These are phyloP conservation scores for Cladophialophora immunda DNA, from an alignment of 2,329 filamentous ascomycete genomes.

Conservation along the genomic window DNA sequence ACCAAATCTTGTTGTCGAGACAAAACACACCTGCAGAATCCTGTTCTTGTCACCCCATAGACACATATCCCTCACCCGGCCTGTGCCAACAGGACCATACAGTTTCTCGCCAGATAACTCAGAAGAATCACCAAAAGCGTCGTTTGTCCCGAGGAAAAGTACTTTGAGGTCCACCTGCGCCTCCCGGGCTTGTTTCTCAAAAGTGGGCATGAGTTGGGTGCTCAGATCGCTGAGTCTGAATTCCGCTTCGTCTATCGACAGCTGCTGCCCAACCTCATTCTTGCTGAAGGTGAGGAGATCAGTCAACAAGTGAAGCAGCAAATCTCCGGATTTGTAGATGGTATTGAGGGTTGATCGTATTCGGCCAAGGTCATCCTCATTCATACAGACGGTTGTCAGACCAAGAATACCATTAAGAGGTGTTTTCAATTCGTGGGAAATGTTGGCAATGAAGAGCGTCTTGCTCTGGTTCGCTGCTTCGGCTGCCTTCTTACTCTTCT, in stretches of 20 bases:
- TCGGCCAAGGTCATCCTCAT: constrained; percentile 79
- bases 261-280: constrained; percentile 88
- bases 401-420: constrained; percentile 95
- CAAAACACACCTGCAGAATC: constrained; percentile 75
- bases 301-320: constrained; percentile 84
- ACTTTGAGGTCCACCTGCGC: constrained; percentile 77
- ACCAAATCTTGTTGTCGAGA: not conserved
- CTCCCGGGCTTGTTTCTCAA: constrained; percentile 87
- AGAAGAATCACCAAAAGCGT: constrained; percentile 41
- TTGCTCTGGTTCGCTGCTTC: constrained; percentile 98
- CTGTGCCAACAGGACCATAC: constrained; percentile 71
- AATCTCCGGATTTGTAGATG: constrained; percentile 86
- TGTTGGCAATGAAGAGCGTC: constrained; percentile 96
- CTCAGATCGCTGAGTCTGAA: constrained; percentile 85
- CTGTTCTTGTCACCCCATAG: constrained; percentile 93
- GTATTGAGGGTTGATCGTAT: constrained; percentile 86
- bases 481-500: constrained; percentile 88
- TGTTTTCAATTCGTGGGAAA: constrained; percentile 86
- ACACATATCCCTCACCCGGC: constrained; percentile 81
- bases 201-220: constrained; percentile 83
- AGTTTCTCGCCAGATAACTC: constrained; percentile 55
- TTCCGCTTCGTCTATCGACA: constrained; percentile 83
- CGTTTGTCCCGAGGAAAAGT: constrained; percentile 68
- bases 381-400: constrained; percentile 93
- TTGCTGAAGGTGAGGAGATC: constrained; percentile 93